Evolutionary conservation across 2,329 filamentous ascomycete species (phyloP).

Genomic region (Cercospora sp.): DNA sequence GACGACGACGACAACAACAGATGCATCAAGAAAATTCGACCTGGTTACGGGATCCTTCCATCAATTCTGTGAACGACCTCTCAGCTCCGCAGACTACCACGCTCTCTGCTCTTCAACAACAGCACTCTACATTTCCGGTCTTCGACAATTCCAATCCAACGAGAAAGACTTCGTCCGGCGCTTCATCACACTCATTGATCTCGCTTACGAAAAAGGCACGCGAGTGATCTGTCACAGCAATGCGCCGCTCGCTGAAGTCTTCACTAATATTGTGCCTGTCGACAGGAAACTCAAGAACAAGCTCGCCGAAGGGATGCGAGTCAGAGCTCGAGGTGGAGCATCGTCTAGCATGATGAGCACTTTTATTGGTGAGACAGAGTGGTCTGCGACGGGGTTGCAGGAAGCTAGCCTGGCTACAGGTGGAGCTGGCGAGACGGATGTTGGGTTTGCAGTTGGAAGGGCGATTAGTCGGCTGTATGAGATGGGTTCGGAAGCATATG

Average conservation of each 20-base stretch:
- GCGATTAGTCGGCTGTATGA: slow-evolving; percentile 33
- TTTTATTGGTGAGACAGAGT: slow-evolving; percentile 35
- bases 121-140: slow-evolving; percentile 27
- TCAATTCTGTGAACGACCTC: slow-evolving; percentile 61
- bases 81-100: slow-evolving; percentile 77
- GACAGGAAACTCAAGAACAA: slow-evolving; percentile 19
- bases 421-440: slow-evolving; percentile 36
- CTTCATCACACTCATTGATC: slow-evolving; percentile 75
- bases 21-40: slow-evolving; percentile 1
- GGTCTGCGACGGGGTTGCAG: slow-evolving; percentile 33
- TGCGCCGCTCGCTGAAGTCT: slow-evolving; percentile 30
- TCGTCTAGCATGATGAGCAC: slow-evolving; percentile 35
- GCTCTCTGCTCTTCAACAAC: slow-evolving; percentile 52
- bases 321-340: slow-evolving; percentile 32
- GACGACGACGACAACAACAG: not conserved
- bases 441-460: slow-evolving; percentile 33
- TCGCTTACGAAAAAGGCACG: slow-evolving; percentile 73
- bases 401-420: slow-evolving; percentile 33
- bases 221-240: slow-evolving; percentile 55
- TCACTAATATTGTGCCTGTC: slow-evolving; percentile 29
- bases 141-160: slow-evolving; percentile 21
- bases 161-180: slow-evolving; percentile 61
- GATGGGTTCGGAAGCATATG: slow-evolving; percentile 31
- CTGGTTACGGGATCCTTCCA: slow-evolving; percentile 58
- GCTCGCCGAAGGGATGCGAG: slow-evolving; percentile 25